phyloP scores from a whole-genome alignment of 2,329 filamentous ascomycete genomes.

The Hymenoscyphus albidus region DNA sequence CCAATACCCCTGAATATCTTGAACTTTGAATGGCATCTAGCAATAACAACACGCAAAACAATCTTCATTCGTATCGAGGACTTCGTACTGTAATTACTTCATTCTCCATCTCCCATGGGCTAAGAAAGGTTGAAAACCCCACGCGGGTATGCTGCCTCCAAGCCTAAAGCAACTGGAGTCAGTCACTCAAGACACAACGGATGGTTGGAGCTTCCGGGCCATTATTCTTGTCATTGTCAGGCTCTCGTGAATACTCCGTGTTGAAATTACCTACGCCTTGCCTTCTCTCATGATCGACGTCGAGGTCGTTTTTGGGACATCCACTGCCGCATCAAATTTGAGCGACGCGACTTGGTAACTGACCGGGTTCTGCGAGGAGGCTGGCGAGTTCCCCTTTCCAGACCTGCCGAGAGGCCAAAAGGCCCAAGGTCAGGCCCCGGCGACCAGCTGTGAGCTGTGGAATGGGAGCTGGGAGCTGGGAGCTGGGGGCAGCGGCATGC shows the following conservation, averaged over 20 bases:
- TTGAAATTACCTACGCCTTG: constrained; percentile 9
- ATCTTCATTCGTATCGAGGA: neutral
- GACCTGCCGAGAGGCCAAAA: constrained; percentile 1
- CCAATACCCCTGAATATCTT: constrained; percentile 2
- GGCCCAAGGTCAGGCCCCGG: neutral
- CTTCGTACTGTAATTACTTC: neutral
- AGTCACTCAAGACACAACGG: constrained; percentile 3
- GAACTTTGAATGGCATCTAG: neutral
- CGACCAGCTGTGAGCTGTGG: neutral
- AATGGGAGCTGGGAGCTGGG: neutral
- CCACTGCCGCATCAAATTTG: constrained; percentile 12
- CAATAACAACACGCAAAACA: neutral
- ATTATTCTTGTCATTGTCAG: constrained; percentile 1
- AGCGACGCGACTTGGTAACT: neutral
- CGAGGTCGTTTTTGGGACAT: constrained; percentile 5
- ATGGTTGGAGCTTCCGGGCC: neutral
- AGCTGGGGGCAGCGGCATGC: too few relatives aligned
- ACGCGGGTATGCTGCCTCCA: neutral
- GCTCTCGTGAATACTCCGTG: neutral
- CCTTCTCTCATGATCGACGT: constrained; percentile 11
- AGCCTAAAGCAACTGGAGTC: neutral
- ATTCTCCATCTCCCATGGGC: neutral
- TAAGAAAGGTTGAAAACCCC: neutral
- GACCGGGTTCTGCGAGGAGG: neutral
- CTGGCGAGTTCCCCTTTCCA: constrained; percentile 6